phyloP scores from a whole-genome alignment of 306 rosid genomes.

The Rosa lucieae region DNA sequence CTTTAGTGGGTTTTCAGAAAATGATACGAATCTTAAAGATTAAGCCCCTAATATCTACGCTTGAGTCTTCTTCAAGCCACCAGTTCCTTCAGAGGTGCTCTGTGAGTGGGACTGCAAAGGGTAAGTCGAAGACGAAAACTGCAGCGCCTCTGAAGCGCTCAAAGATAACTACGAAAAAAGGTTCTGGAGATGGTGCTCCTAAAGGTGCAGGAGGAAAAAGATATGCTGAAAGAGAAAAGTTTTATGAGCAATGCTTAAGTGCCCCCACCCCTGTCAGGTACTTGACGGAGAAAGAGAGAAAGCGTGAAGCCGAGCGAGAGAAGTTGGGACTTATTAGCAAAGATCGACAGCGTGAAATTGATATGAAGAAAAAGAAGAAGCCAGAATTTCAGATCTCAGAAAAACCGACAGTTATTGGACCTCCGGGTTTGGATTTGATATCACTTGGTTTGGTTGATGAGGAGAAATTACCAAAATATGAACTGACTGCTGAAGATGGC shows the following conservation, averaged over 20 bases:
- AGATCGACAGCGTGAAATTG: slow-evolving; percentile 69
- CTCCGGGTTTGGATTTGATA: slow-evolving; percentile 70
- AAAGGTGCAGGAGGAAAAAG: slow-evolving; percentile 32
- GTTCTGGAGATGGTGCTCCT: slow-evolving; percentile 25
- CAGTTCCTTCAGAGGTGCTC: slow-evolving; percentile 44
- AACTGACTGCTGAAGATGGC: slow-evolving; percentile 76
- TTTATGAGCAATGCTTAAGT: slow-evolving; percentile 60
- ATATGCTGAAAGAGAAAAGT: slow-evolving; percentile 50
- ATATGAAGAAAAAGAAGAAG: slow-evolving; percentile 49
- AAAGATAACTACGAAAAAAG: slow-evolving; percentile 38
- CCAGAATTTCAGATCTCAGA: slow-evolving; percentile 48
- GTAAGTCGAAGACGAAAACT: slow-evolving; percentile 40
- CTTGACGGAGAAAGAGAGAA: slow-evolving; percentile 40
- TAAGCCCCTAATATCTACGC: slow-evolving; percentile 18
- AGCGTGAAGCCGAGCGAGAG: slow-evolving; percentile 66
- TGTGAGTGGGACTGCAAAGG: slow-evolving; percentile 57
- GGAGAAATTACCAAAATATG: slow-evolving; percentile 69
- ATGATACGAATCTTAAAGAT: slow-evolving; percentile 38
- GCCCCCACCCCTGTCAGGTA: slow-evolving; percentile 73
- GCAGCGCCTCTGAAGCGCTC: slow-evolving; percentile 43
- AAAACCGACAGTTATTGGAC: slow-evolving; percentile 60
- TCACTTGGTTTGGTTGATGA: slow-evolving; percentile 76
- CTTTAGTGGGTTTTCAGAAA: not conserved
- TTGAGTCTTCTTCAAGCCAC: slow-evolving; percentile 33
- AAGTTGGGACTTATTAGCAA: slow-evolving; percentile 86